Evolutionary conservation across 768 basidiomycete species (phyloP).

Genomic region (Myochromella boudieri): DNA sequence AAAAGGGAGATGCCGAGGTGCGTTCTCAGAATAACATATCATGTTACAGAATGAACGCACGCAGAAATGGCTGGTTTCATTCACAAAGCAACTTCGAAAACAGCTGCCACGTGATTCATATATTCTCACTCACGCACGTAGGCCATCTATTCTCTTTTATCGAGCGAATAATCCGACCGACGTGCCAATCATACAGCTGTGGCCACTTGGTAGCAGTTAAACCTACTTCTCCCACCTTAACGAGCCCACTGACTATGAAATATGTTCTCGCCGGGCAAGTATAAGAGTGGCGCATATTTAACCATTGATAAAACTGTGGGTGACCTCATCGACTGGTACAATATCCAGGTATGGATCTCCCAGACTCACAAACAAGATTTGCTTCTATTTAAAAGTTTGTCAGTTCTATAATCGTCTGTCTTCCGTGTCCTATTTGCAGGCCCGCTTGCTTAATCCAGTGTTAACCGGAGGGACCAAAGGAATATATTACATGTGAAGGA

Average conservation of each 20-base stretch:
- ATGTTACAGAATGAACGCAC: no score
- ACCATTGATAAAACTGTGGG: slow-evolving; percentile 52
- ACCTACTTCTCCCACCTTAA: not conserved
- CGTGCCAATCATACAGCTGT: slow-evolving; percentile 31
- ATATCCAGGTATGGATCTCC: slow-evolving; percentile 39
- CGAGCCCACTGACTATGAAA: not conserved
- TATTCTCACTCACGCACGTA: slow-evolving; percentile 55
- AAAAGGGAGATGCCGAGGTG: no score
- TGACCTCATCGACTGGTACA: slow-evolving; percentile 62
- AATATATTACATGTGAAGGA: slow-evolving; percentile 53
- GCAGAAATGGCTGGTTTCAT: slow-evolving; percentile 48
- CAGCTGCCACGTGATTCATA: slow-evolving; percentile 47
- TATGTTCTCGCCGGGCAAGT: slow-evolving; percentile 39
- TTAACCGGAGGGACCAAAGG: slow-evolving; percentile 43
- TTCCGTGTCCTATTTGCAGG: not conserved
- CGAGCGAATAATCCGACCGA: not conserved
- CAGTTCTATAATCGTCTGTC: slow-evolving; percentile 34
- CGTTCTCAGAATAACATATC: no score
- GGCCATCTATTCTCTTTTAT: slow-evolving; percentile 17
- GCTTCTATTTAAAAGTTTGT: not conserved
- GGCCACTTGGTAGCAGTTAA: slow-evolving; percentile 38
- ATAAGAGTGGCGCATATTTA: slow-evolving; percentile 50
- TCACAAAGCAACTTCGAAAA: slow-evolving; percentile 46
- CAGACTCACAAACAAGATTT: not conserved
- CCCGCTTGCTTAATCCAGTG: no score